phyloP scores from a whole-genome alignment of 2,329 filamentous ascomycete species.

The Rhexocercosporidium sp. region DNA sequence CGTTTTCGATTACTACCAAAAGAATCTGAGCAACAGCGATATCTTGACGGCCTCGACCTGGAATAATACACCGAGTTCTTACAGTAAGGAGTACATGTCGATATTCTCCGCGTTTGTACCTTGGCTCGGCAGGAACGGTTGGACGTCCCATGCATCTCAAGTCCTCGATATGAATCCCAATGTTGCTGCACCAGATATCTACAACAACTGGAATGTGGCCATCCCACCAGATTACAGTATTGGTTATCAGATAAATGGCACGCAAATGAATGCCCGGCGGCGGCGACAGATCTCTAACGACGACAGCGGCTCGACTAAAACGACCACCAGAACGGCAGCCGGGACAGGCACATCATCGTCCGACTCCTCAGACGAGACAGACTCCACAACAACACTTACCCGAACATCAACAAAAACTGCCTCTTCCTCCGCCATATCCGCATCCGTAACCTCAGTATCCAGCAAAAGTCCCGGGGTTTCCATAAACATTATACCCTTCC shows the following conservation, averaged over 20 bases:
- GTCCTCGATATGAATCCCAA: background rate
- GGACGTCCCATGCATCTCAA: background rate
- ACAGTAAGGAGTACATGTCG: background rate
- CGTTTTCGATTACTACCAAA: conserved; percentile 14
- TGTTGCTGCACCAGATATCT: background rate
- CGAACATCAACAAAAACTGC: background rate
- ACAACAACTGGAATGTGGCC: background rate
- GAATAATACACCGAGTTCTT: background rate
- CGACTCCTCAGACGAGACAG: background rate
- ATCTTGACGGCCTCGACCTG: background rate
- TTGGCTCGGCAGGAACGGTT: background rate
- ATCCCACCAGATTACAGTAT: background rate
- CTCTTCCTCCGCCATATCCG: background rate
- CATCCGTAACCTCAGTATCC: background rate
- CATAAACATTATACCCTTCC: background rate
- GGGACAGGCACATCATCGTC: background rate
- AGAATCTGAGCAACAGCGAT: background rate
- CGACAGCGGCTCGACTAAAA: background rate
- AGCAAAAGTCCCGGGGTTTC: background rate
- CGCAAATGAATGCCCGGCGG: background rate
- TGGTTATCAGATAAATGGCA: background rate
- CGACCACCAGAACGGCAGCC: background rate
- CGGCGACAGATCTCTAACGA: background rate
- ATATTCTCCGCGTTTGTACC: background rate
- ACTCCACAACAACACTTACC: background rate